Evolutionary conservation across 2,329 filamentous ascomycete species (phyloP), one percentile per base, ranked within the genome.

Genomic region (Colletotrichum sp.): DNA sequence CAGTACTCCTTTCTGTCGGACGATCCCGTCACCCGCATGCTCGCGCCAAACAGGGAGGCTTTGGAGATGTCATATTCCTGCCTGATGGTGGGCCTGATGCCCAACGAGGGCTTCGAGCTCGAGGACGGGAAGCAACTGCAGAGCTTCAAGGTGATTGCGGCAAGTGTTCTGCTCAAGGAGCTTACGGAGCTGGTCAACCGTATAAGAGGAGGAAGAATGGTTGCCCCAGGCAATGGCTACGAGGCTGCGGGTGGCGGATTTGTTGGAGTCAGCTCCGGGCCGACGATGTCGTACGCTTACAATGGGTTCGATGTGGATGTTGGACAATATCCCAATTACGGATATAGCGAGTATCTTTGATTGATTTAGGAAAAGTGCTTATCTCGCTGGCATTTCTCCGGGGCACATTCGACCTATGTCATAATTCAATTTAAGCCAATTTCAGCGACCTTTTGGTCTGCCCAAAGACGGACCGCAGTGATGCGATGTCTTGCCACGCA

Each of bases 81-180:
- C 64, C 71, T 86, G 15, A 77, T 79, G 7, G 80, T 84, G 1
- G 81, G 80, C 1, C 32, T 28, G 48, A 27, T 2, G 67, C 61
- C 8, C 55, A 67, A 77, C 5, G 77, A 76, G 6, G 79, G 76
- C 2, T 76, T 68, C 0, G 75, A 81, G 36, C 76, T 68, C 0
- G 76, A 81, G 39, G 77, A 68, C 27, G 61, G 39, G 12, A 30
- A 60, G 5, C 39, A 34, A 15, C 39, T 86, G 11, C 64, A 83
- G 60, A 86, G 85, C 61, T 87, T 86, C 76, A 80, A 81, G 30
- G 80, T 86, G 1, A 81, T 86, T 60, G 84, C 85, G 3, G 85
- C 84, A 15, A 80, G 83, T 34, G 85, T 83, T 70, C 78, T 86
- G 32, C 70, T 84, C 5, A 81, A 78, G 59, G 82, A 84, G 72